Percentiles rank a stretch among this genome's conserved stretches.
phyloP scores from a whole-genome alignment of 768 basidiomycete genomes.

The Phlegmacium glaucopus region DNA sequence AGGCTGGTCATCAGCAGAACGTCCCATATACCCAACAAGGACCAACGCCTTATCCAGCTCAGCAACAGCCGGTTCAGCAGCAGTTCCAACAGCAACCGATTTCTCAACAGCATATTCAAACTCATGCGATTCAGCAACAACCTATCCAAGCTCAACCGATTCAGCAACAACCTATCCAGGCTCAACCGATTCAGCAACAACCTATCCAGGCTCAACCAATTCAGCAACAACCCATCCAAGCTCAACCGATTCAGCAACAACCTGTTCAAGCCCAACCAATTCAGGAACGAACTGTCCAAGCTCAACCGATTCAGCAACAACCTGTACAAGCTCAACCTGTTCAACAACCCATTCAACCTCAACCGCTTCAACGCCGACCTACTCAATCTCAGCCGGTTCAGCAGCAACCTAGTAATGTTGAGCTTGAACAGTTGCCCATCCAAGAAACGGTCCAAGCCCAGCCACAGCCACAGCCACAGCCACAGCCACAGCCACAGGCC shows the following conservation, averaged over 20 bases:
- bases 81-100: constrained; percentile 9
- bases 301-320: constrained; percentile 3
- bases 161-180: constrained; percentile 12
- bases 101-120: constrained; percentile 4
- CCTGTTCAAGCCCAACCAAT: constrained; percentile 3
- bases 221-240: constrained; percentile 1
- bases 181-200: constrained; percentile 10
- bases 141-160: constrained; percentile 4
- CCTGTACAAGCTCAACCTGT: constrained; percentile 4
- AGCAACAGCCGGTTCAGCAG: constrained; percentile 15
- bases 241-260: constrained; percentile 10
- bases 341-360: constrained; percentile 4
- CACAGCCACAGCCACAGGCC: constrained; percentile 15
- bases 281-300: constrained; percentile 4
- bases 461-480: constrained; percentile 19
- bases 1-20: constrained; percentile 31
- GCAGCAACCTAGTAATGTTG: constrained; percentile 9
- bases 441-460: constrained; percentile 27
- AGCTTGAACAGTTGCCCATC: constrained; percentile 10
- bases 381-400: constrained; percentile 6
- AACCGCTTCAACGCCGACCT: background rate
- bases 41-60: constrained; percentile 36
- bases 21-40: constrained; percentile 36
- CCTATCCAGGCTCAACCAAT: constrained; percentile 4
- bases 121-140: constrained; percentile 13